These are phyloP conservation scores for Candida incommunis DNA, from an alignment of 805 yeast genomes.

Conservation along the genomic window DNA sequence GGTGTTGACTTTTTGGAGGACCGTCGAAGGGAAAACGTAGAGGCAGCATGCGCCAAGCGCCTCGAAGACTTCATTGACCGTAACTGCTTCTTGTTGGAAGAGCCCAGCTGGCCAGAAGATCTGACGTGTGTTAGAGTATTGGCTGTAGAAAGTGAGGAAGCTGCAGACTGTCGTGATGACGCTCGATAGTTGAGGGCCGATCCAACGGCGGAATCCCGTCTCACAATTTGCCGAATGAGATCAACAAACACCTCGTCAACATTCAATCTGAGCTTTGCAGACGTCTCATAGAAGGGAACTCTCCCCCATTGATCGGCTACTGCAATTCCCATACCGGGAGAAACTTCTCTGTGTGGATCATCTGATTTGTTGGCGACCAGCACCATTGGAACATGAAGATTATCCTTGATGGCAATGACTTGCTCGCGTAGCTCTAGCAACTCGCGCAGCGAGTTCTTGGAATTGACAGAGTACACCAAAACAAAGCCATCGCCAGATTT, in stretches of 20 bases:
- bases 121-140: conserved; percentile 1
- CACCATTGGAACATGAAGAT: conserved; percentile 71
- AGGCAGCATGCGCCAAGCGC: neutral
- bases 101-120: neutral
- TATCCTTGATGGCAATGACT: conserved; percentile 69
- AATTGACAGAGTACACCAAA: conserved; percentile 73
- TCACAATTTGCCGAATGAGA: conserved; percentile 77
- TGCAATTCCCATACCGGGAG: conserved; percentile 69
- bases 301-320: conserved; percentile 78
- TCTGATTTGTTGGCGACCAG: conserved; percentile 88
- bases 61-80: neutral
- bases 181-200: conserved; percentile 4
- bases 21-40: neutral
- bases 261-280: conserved; percentile 81
- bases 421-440: conserved; percentile 69
- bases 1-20: neutral
- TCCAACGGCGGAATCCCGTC: conserved; percentile 36
- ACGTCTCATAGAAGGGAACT: conserved; percentile 84
- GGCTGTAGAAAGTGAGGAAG: neutral
- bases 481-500: conserved; percentile 85
- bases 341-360: conserved; percentile 52
- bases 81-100: neutral
- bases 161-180: conserved; percentile 1
- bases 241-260: conserved; percentile 86
- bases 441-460: conserved; percentile 62